phyloP scores from a whole-genome alignment of 2,329 filamentous ascomycete genomes.

The Drechslerella coelobrocha region DNA sequence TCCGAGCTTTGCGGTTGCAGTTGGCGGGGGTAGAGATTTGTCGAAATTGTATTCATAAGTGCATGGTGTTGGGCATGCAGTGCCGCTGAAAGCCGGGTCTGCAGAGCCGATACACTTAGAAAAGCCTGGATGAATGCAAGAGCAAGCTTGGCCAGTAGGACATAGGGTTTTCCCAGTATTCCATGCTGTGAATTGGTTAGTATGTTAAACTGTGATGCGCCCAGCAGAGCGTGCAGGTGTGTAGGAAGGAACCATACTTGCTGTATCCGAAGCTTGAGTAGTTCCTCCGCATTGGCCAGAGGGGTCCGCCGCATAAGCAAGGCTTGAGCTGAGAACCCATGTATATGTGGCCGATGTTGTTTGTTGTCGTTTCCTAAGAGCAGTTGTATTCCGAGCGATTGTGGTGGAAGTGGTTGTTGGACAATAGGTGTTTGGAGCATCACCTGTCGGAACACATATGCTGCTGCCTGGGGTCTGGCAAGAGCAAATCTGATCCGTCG shows the following conservation, averaged over 20 bases:
- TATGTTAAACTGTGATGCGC: background rate
- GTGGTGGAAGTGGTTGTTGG: constrained; percentile 2
- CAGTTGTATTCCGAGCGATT: background rate
- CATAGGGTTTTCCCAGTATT: constrained; percentile 19
- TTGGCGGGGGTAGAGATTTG: constrained; percentile 16
- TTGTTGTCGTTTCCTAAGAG: background rate
- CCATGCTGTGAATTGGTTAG: constrained; percentile 17
- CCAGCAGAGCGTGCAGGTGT: background rate
- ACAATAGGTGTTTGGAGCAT: constrained; percentile 10
- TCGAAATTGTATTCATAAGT: constrained; percentile 23
- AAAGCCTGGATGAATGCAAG: constrained; percentile 20
- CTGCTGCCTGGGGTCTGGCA: constrained; percentile 18
- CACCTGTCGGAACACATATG: constrained; percentile 27
- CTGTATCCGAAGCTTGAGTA: constrained; percentile 2
- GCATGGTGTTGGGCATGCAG: constrained; percentile 25
- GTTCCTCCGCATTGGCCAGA: constrained; percentile 44
- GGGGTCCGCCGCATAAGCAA: constrained; percentile 21
- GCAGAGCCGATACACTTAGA: constrained; percentile 24
- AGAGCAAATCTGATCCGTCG: constrained; percentile 29
- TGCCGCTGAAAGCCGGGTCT: constrained; percentile 13
- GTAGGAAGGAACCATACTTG: constrained; percentile 13
- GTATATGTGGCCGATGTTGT: background rate
- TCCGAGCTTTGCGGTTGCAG: constrained; percentile 35
- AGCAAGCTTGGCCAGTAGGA: constrained; percentile 25
- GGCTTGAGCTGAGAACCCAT: constrained; percentile 26